Percentiles rank a stretch among this genome's conserved stretches.
Conservation (phyloP, 768 basidiomycete species). For the Lactarius pseudohatsudake region DNA sequence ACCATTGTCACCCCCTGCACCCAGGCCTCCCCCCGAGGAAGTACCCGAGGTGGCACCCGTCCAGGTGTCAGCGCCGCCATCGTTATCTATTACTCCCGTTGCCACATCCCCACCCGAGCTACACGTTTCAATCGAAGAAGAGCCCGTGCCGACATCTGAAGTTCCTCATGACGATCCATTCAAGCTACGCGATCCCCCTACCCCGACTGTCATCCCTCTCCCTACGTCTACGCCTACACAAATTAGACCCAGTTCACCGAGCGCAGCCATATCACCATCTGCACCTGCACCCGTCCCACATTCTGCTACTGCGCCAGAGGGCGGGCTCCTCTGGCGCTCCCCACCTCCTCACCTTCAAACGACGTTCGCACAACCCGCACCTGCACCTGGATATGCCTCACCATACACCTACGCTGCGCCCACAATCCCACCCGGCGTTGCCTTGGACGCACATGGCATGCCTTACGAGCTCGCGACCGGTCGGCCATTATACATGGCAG, state of each 20-base stretch:
- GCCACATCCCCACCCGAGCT: slow-evolving; percentile 13
- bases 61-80: slow-evolving; percentile 1
- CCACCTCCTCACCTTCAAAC: slow-evolving; percentile 47
- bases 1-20: slow-evolving; percentile 10
- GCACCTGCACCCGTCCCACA: slow-evolving; percentile 14
- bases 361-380: slow-evolving; percentile 40
- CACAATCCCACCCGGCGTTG: slow-evolving; percentile 66
- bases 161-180: slow-evolving; percentile 55
- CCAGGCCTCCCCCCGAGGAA: slow-evolving; percentile 7
- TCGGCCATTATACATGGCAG: slow-evolving; percentile 70
- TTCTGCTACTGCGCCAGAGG: slow-evolving; percentile 17
- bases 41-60: neutral
- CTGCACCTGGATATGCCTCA: slow-evolving; percentile 64
- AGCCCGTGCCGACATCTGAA: slow-evolving; percentile 38
- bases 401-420: slow-evolving; percentile 58
- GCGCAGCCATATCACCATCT: slow-evolving; percentile 7
- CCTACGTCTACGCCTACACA: slow-evolving; percentile 30
- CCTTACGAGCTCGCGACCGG: slow-evolving; percentile 83
- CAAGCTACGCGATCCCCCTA: slow-evolving; percentile 53
- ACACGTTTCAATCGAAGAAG: slow-evolving; percentile 25
- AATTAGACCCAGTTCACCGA: slow-evolving; percentile 9
- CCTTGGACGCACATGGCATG: slow-evolving; percentile 70
- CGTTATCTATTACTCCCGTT: neutral
- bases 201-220: slow-evolving; percentile 39
- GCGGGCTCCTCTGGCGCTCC: slow-evolving; percentile 38